Evolutionary conservation across 306 rosid genomes (phyloP).

Genomic region (Acacia confusa): DNA sequence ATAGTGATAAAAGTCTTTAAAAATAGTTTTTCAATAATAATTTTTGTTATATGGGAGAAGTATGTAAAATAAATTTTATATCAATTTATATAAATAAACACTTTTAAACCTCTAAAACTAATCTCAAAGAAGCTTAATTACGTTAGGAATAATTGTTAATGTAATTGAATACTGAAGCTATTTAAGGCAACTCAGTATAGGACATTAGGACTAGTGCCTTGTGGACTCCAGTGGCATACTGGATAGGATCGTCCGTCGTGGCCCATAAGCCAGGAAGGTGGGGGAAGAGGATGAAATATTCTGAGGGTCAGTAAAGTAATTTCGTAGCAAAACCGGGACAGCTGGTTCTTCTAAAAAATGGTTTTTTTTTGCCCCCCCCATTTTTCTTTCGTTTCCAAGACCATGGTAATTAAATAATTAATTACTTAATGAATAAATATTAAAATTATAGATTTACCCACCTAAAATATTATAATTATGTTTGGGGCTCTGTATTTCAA

Average conservation of each 20-base stretch:
- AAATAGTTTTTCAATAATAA: too few species aligned
- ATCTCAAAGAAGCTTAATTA: too few species aligned
- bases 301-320: constrained; percentile 34
- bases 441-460: not conserved
- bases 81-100: too few species aligned
- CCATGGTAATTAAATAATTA: not conserved
- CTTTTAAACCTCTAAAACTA: too few species aligned
- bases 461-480: constrained; percentile 10
- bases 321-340: constrained; percentile 32
- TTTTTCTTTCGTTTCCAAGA: not conserved
- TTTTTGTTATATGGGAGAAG: too few species aligned
- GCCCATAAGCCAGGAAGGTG: not conserved
- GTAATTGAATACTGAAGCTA: too few species aligned
- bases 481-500: constrained; percentile 42
- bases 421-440: not conserved
- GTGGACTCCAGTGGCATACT: not conserved
- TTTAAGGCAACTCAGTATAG: too few species aligned
- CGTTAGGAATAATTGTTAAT: too few species aligned
- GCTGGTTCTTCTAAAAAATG: constrained; percentile 30
- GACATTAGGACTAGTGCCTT: not conserved
- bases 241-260: not conserved
- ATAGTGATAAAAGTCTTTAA: too few species aligned
- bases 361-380: not conserved
- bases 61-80: too few species aligned
- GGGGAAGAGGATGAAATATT: not conserved